Conservation (phyloP, 148 eudicot species). For the Rheum nobile region DNA sequence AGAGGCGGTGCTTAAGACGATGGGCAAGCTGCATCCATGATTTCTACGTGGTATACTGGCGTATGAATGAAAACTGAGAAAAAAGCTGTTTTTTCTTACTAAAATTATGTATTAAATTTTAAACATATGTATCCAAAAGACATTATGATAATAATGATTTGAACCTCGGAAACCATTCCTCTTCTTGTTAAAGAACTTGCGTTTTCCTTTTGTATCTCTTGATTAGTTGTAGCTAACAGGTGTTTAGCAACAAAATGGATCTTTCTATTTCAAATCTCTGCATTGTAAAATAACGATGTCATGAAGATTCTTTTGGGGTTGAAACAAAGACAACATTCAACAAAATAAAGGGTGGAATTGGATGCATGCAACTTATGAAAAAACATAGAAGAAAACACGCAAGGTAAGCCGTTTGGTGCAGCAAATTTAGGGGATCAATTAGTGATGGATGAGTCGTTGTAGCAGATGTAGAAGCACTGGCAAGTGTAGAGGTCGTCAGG, state of each 20-base stretch:
- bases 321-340: no score
- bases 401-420: not conserved
- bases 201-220: no score
- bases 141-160: not conserved
- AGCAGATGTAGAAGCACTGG: slow-evolving; percentile 8
- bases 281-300: no score
- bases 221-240: no score
- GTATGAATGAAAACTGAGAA: not conserved
- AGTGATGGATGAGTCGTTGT: not conserved
- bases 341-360: no score
- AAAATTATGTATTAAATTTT: not conserved
- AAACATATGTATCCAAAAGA: not conserved
- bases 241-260: no score
- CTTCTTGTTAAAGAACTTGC: no score
- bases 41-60: no score
- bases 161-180: no score
- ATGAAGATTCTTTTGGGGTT: no score
- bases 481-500: not conserved
- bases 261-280: not conserved
- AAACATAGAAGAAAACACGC: not conserved
- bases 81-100: not conserved
- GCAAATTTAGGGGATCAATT: not conserved
- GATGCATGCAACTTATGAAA: no score
- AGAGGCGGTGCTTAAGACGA: not conserved
- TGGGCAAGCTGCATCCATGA: no score